These are phyloP conservation scores for Mycena venus DNA, from an alignment of 768 basidiomycete genomes.

Conservation along the genomic window DNA sequence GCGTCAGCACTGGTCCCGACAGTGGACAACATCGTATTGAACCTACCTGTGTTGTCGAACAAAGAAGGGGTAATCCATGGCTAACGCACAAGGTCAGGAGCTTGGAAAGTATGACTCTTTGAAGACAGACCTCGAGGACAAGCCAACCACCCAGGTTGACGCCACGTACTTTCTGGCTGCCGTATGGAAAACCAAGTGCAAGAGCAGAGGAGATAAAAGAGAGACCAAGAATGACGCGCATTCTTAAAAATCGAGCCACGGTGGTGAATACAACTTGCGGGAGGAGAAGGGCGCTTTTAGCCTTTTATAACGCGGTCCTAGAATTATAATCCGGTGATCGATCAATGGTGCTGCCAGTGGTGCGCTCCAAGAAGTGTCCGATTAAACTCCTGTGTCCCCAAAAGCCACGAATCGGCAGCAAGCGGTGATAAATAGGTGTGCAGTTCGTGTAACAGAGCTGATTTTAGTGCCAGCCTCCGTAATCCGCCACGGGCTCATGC, in stretches of 20 bases:
- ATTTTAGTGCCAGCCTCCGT: neutral
- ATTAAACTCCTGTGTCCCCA: neutral
- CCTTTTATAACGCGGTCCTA: neutral
- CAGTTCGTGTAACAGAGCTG: neutral
- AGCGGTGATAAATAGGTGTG: too few species aligned
- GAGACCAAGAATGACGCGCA: slow-evolving; percentile 40
- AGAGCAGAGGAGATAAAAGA: slow-evolving; percentile 47
- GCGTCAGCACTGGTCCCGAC: too few species aligned
- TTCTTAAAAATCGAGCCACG: slow-evolving; percentile 33
- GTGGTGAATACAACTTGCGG: neutral
- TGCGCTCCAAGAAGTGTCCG: neutral
- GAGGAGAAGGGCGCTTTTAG: neutral
- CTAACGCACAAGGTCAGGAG: slow-evolving; percentile 45
- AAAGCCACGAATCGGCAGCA: neutral
- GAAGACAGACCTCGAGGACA: slow-evolving; percentile 56
- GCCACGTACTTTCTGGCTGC: slow-evolving; percentile 80
- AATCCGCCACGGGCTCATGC: neutral
- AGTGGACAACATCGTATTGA: neutral
- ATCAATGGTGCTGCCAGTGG: neutral
- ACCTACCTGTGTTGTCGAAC: slow-evolving; percentile 74
- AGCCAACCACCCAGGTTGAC: slow-evolving; percentile 83
- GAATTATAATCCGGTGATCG: neutral
- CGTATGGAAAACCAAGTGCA: slow-evolving; percentile 78
- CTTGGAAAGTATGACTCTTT: neutral
- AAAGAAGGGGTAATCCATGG: slow-evolving; percentile 87